Base-by-base conservation (phyloP, 768 basidiomycete genomes). In the Calocybe indica region DNA sequence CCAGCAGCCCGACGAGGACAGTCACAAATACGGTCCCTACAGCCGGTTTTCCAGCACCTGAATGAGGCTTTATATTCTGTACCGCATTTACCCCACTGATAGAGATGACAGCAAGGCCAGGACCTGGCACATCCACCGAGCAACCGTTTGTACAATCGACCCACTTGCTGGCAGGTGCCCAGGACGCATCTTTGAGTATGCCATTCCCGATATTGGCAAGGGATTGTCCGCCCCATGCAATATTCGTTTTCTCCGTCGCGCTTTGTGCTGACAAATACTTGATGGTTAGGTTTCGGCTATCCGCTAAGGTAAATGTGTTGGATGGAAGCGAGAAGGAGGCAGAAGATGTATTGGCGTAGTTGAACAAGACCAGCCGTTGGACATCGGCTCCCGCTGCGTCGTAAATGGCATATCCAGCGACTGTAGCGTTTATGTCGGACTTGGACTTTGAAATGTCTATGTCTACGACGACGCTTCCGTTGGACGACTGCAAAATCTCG, bases 191-290 rank as follows among this genome's bases (percentile, higher is more conserved):
- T 46, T 69, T 57, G 14, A 69, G 55, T 33, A 52, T 62, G 31
- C 74, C 74, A 56, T 75, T 69, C 1, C 64, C 69, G 1, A 69
- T 66, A 12, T 68, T 68, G 3, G 62, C 58, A 52, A 70, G 70
- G 1, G 76, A 75, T 57, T 80, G 68, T 9, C 76, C 78, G 13
- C 79, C 80, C 82, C 82, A 86, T 6, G 73, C 70, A 57, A 85
- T 81, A 38, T 78, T 67, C 47, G 64, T 70, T 51, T 72, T 70
- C 61, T 82, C 81, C 11, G 62, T 56, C 12, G 76, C 66, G 47
- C 63, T 69, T 5, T 72, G 59, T 2, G 79, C 79, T 3, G 65
- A 55, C n/a, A 79, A 63, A 53, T 70, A 80, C 51, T 76, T 75
- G 10, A 78, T 71, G 11, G 61, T 61, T 28, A 76, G 58, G 10